Base-by-base conservation (phyloP, 257 asterid species). In the Gardenia jasminoides region DNA sequence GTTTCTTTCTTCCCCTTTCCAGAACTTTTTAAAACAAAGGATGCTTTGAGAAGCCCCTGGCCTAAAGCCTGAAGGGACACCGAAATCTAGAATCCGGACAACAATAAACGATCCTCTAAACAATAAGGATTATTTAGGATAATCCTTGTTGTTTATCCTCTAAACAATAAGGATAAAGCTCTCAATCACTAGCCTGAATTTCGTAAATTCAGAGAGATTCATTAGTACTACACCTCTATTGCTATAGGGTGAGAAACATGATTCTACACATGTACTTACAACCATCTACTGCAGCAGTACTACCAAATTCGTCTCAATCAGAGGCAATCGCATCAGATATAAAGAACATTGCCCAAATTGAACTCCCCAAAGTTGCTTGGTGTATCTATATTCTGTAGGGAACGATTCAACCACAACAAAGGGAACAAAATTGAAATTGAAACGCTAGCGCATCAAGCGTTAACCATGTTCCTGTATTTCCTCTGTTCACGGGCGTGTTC, bases 391-490 rank as follows among this genome's bases (percentile, higher is more conserved):
- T n/a, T 75, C 31, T 58, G 17, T 3, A 76, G 20, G 28, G 52
- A 43, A 76, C 46, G 41, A 71, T 4, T 46, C 28, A 24, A 2
- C 39, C 3, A 74, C 50, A 12, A 58, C 24, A 17, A 56, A 36
- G 41, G 19, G 69, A 44, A 43, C 17, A 70, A 76, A 76, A 26
- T 58, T 64, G 41, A 64, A 61, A 66, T 36, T 59, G 69, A 22
- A 43, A 54, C 15, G 24, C 7, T 75, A 50, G 30, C 28, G 73
- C 47, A 71, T 50, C 64, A 76, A 76, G 33, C 47, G 19, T 64
- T 62, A 30, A 44, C 72, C 19, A 76, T 28, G 28, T 76, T 36
- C 33, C 79, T 64, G 65, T 41, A 58, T 33, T 15, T 58, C n/a
- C 10, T 70, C 67, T 59, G 77, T 20, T 70, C 59, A 20, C 58